Percentiles rank a stretch among this genome's conserved stretches.
Conservation (phyloP, 345 rosid genomes). For the Gossypium thurberi region DNA sequence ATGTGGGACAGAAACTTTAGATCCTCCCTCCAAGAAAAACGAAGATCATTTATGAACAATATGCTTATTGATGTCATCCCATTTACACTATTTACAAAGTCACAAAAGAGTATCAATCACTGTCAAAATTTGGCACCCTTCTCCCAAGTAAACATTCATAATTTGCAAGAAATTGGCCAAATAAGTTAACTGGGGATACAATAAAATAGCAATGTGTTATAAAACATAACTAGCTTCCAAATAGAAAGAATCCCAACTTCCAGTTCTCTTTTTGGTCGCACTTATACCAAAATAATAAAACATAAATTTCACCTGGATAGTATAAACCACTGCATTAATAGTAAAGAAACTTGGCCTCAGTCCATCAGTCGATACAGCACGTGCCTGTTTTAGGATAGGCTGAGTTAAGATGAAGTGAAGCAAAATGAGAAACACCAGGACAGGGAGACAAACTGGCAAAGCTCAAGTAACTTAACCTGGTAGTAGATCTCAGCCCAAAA, state of each 20-base stretch:
- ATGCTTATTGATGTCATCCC: neutral
- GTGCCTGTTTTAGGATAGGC: constrained; percentile 48
- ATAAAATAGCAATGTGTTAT: neutral
- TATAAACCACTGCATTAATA: constrained; percentile 66
- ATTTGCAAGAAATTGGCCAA: neutral
- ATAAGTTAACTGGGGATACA: neutral
- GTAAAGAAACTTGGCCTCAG: constrained; percentile 72
- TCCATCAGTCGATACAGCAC: constrained; percentile 79
- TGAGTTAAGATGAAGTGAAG: neutral
- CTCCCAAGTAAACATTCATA: neutral
- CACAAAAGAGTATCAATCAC: neutral
- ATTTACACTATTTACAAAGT: constrained; percentile 1
- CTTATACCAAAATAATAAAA: constrained; percentile 11
- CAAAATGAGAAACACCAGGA: neutral
- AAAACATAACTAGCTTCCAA: constrained; percentile 11
- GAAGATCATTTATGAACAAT: neutral
- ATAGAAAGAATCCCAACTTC: constrained; percentile 18
- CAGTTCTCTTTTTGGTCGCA: constrained; percentile 6
- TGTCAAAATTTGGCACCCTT: neutral
- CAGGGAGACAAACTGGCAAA: neutral
- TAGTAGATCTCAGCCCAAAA: constrained; percentile 97
- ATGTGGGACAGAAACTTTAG: neutral
- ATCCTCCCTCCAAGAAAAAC: neutral
- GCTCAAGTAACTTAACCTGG: constrained; percentile 40
- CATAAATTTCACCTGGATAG: constrained; percentile 60